A percentile compares a stretch with the other conserved stretches of the same genome.
These are phyloP conservation scores for Colletotrichum tamarilloi DNA, from an alignment of 2,329 filamentous ascomycete genomes.

Conservation along the genomic window DNA sequence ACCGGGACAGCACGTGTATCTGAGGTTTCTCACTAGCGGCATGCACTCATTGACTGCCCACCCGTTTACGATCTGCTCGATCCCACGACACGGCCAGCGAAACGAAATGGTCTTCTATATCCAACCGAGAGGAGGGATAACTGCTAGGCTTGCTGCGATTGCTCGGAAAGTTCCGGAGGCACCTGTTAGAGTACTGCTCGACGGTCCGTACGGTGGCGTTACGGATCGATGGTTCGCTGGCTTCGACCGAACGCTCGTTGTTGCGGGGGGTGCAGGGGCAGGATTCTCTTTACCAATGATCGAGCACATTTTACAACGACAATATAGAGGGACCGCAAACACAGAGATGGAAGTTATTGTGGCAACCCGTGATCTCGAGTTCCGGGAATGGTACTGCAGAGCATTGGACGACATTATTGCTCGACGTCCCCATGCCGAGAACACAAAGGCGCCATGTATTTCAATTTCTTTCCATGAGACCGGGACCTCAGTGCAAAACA, in stretches of 20 bases:
- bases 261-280: slow-evolving; percentile 67
- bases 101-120: slow-evolving; percentile 65
- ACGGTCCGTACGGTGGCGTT: slow-evolving; percentile 70
- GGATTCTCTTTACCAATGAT: slow-evolving; percentile 63
- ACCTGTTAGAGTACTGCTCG: slow-evolving; percentile 59
- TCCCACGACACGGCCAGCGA: slow-evolving; percentile 45
- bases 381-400: slow-evolving; percentile 27
- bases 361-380: slow-evolving; percentile 11
- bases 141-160: slow-evolving; percentile 54
- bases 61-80: slow-evolving; percentile 66
- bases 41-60: slow-evolving; percentile 58
- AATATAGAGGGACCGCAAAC: slow-evolving; percentile 19
- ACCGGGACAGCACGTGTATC: slow-evolving; percentile 65
- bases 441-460: background rate
- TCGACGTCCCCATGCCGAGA: background rate
- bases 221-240: slow-evolving; percentile 46
- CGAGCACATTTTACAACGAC: slow-evolving; percentile 46
- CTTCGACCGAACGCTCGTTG: slow-evolving; percentile 57
- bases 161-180: slow-evolving; percentile 49
- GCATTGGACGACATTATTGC: background rate
- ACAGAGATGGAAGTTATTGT: slow-evolving; percentile 19
- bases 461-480: slow-evolving; percentile 8
- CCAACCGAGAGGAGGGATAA: slow-evolving; percentile 60
- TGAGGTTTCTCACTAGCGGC: slow-evolving; percentile 61
- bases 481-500: background rate